These are phyloP conservation scores for Puccinia sorghi DNA, from an alignment of 1,284 basidiomycete species.

Conservation along the genomic window DNA sequence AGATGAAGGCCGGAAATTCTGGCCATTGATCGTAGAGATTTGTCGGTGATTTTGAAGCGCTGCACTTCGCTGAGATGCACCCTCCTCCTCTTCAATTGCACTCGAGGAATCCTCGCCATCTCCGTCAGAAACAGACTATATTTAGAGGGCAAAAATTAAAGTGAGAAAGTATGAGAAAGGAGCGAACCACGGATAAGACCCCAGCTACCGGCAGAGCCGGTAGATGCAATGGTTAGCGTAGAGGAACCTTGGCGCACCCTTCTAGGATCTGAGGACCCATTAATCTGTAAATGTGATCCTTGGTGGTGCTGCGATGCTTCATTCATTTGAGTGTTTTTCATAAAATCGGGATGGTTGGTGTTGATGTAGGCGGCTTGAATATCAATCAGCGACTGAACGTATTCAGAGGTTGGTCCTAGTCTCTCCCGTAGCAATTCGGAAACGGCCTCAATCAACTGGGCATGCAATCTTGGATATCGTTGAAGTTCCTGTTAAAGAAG, in stretches of 20 bases:
- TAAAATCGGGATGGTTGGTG: slow-evolving; percentile 91
- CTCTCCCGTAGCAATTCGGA: slow-evolving; percentile 93
- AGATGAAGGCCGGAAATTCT: slow-evolving; percentile 39
- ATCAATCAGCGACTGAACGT: slow-evolving; percentile 90
- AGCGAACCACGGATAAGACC: slow-evolving; percentile 43
- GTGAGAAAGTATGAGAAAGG: slow-evolving; percentile 26
- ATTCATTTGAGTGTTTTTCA: slow-evolving; percentile 67
- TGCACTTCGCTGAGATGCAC: slow-evolving; percentile 17
- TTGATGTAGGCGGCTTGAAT: slow-evolving; percentile 99
- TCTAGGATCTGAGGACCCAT: slow-evolving; percentile 41
- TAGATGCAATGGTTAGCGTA: slow-evolving; percentile 37
- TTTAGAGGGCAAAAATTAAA: slow-evolving; percentile 12
- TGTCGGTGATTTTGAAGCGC: slow-evolving; percentile 28
- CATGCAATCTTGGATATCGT: slow-evolving; percentile 89
- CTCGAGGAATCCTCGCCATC: slow-evolving; percentile 47
- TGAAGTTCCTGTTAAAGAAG: slow-evolving; percentile 75
- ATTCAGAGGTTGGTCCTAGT: slow-evolving; percentile 92
- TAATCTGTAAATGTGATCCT: slow-evolving; percentile 54
- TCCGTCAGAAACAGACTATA: slow-evolving; percentile 47
- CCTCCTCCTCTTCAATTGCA: slow-evolving; percentile 46
- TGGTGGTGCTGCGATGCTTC: slow-evolving; percentile 58
- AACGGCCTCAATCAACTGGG: slow-evolving; percentile 94
- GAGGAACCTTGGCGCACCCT: slow-evolving; percentile 49
- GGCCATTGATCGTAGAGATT: slow-evolving; percentile 15
- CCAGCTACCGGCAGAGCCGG: slow-evolving; percentile 41